Conservation (phyloP, 2,329 filamentous ascomycete genomes). For the Diaporthe amygdali region DNA sequence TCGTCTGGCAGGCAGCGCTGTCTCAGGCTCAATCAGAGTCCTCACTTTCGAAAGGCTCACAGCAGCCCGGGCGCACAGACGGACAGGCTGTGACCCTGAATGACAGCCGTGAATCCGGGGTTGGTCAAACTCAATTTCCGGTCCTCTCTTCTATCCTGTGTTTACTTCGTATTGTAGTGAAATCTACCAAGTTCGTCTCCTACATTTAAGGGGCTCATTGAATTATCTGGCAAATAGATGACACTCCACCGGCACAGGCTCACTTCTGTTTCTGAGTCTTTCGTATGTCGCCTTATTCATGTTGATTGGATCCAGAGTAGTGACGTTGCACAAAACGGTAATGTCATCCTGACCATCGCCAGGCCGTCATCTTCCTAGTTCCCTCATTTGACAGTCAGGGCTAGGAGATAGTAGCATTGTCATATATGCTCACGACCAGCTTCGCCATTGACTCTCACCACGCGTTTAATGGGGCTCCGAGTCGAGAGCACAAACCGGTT, state of each 20-base stretch:
- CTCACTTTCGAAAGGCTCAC: slow-evolving; percentile 12
- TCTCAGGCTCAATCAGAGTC: background rate
- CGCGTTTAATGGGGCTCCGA: background rate
- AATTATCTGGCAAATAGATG: too few species aligned
- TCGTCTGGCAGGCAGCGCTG: background rate
- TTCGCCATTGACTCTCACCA: background rate
- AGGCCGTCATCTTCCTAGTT: background rate
- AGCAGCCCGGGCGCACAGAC: slow-evolving; percentile 6
- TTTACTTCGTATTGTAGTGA: too few species aligned
- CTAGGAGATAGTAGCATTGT: background rate
- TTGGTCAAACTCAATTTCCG: slow-evolving; percentile 4
- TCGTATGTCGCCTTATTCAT: too few species aligned
- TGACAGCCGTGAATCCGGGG: background rate
- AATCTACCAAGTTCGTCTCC: too few species aligned
- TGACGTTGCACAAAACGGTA: background rate
- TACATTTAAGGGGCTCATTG: too few species aligned
- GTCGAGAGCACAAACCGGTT: background rate
- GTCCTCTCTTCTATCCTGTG: background rate
- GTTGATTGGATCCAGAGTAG: background rate
- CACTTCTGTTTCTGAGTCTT: too few species aligned
- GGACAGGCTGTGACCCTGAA: background rate
- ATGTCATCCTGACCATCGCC: background rate
- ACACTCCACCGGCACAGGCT: too few species aligned
- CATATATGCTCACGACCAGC: background rate
- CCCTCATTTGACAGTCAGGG: background rate